A percentile compares a stretch with the other conserved stretches of the same genome.
phyloP scores from a whole-genome alignment of 2,329 filamentous ascomycete genomes.

The Aspergillus awamori region DNA sequence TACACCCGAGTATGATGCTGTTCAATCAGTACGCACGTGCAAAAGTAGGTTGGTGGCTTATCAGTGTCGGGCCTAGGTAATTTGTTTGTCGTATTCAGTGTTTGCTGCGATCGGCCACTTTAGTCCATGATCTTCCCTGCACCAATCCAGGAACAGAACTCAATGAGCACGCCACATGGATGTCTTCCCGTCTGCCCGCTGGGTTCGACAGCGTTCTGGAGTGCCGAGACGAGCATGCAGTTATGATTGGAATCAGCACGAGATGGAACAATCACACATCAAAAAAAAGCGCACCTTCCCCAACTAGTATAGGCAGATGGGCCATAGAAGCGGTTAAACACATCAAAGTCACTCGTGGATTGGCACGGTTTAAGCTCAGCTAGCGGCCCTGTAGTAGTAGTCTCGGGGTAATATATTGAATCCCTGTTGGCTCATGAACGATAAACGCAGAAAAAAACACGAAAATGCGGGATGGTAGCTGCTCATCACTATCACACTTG shows the following conservation, averaged over 20 bases:
- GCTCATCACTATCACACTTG: background rate
- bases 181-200: background rate
- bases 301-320: background rate
- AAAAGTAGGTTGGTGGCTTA: background rate
- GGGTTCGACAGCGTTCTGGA: background rate
- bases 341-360: background rate
- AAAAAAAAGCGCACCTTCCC: background rate
- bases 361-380: slow-evolving; percentile 2
- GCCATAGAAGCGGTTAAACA: background rate
- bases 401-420: background rate
- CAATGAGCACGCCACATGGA: slow-evolving; percentile 3
- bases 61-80: background rate
- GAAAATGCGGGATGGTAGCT: background rate
- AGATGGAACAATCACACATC: background rate
- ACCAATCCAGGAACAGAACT: slow-evolving; percentile 16
- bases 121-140: slow-evolving; percentile 12
- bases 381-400: background rate
- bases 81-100: background rate
- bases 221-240: background rate
- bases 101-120: slow-evolving; percentile 13
- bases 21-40: background rate
- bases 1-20: background rate
- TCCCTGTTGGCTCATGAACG: background rate
- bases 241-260: background rate
- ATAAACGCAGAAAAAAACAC: background rate